These are phyloP conservation scores for Paecilomyces sp. DNA, from an alignment of 2,329 filamentous ascomycete genomes.

Conservation along the genomic window DNA sequence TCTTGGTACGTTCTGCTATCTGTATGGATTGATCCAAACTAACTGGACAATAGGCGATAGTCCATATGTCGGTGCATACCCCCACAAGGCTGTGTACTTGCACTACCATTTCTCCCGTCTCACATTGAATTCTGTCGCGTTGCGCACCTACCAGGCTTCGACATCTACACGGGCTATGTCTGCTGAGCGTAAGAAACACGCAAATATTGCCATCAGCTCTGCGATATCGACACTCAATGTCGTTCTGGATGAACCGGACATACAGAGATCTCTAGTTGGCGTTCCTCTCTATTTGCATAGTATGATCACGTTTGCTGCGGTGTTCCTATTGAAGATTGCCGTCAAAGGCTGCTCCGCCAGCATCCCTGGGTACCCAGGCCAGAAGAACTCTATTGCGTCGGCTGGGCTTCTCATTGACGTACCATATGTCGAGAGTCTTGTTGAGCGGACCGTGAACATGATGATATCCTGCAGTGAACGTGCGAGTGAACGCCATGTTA, in stretches of 20 bases:
- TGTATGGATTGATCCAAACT: background rate
- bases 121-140: conserved; percentile 44
- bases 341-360: conserved; percentile 31
- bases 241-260: conserved; percentile 37
- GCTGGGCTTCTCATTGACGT: conserved; percentile 28
- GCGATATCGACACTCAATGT: conserved; percentile 36
- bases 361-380: conserved; percentile 24
- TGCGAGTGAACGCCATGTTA: conserved; percentile 34
- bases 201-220: conserved; percentile 36
- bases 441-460: conserved; percentile 27
- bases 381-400: conserved; percentile 32
- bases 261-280: conserved; percentile 35
- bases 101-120: conserved; percentile 47
- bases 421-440: conserved; percentile 26
- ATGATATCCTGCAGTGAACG: conserved; percentile 32
- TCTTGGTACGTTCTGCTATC: conserved; percentile 18
- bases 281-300: conserved; percentile 41
- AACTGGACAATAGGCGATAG: conserved; percentile 30
- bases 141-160: conserved; percentile 39
- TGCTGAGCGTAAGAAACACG: conserved; percentile 37
- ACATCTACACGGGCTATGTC: conserved; percentile 33
- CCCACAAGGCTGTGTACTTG: conserved; percentile 43
- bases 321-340: conserved; percentile 39
- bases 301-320: conserved; percentile 42
- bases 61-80: conserved; percentile 42